Percentiles rank a stretch among this genome's conserved stretches.
phyloP scores from a whole-genome alignment of 805 yeast species.

The Groenewaldozyma salmanticensis region DNA sequence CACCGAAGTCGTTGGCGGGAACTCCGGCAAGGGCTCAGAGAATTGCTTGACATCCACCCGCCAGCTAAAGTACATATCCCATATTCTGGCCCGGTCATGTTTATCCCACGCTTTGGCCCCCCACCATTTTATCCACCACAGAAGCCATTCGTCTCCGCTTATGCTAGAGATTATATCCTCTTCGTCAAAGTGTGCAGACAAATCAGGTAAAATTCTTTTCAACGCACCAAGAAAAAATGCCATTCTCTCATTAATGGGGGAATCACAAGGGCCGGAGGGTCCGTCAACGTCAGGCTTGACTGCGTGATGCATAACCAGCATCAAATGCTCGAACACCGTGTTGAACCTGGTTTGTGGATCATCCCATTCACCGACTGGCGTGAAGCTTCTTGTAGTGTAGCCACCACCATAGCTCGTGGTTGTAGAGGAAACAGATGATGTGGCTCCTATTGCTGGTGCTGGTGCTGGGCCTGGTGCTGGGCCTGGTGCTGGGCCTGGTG shows the following conservation, averaged over 20 bases:
- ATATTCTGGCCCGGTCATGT: constrained; percentile 72
- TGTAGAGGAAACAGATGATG: too few species aligned
- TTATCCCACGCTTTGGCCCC: constrained; percentile 81
- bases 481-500: too few species aligned
- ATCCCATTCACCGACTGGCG: too few species aligned
- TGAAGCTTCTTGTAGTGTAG: too few species aligned
- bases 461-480: too few species aligned
- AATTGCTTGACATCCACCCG: constrained; percentile 11
- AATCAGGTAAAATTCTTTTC: constrained; percentile 59
- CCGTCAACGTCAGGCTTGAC: constrained; percentile 40
- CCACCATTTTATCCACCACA: constrained; percentile 91
- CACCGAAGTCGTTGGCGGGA: neutral
- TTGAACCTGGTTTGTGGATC: constrained; percentile 22
- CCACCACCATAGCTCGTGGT: too few species aligned
- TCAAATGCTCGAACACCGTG: constrained; percentile 65
- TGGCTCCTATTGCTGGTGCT: too few species aligned
- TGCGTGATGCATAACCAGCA: constrained; percentile 64
- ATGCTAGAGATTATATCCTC: constrained; percentile 60
- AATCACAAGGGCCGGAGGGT: constrained; percentile 24
- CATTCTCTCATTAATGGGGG: constrained; percentile 51
- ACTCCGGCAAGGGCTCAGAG: constrained; percentile 1
- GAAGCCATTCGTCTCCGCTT: constrained; percentile 75
- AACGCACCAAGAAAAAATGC: constrained; percentile 58
- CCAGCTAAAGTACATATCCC: constrained; percentile 86
- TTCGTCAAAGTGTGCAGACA: constrained; percentile 65